Evolutionary conservation across 345 rosid species (phyloP).

Genomic region (Aurinia saxatilis): DNA sequence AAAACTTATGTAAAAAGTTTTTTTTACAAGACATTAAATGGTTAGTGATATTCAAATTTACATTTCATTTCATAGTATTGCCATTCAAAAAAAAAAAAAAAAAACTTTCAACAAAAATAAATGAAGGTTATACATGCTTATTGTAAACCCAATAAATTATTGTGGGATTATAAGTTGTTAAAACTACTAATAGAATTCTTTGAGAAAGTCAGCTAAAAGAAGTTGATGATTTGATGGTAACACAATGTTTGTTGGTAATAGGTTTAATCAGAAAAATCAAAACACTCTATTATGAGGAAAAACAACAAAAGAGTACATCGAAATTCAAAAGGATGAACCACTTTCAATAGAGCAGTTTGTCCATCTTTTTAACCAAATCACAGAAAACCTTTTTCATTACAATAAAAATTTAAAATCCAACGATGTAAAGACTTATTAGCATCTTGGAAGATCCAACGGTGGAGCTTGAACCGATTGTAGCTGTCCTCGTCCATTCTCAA

Average conservation of each 20-base stretch:
- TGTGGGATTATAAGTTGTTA: too few relatives aligned
- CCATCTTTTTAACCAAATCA: constrained; percentile 3
- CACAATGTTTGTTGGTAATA: not conserved
- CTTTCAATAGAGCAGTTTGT: constrained; percentile 17
- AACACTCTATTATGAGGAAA: constrained; percentile 14
- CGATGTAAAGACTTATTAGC: constrained; percentile 31
- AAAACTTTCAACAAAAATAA: too few relatives aligned
- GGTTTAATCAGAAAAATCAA: not conserved
- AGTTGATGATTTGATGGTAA: not conserved
- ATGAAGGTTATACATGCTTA: too few relatives aligned
- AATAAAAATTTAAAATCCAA: constrained; percentile 13
- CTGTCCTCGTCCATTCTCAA: constrained; percentile 65
- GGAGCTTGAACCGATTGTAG: constrained; percentile 79
- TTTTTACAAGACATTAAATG: too few relatives aligned
- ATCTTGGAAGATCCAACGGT: constrained; percentile 79
- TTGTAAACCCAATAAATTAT: too few relatives aligned
- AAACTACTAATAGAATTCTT: not conserved
- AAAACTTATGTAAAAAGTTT: too few relatives aligned
- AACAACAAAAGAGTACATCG: not conserved
- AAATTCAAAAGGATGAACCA: constrained; percentile 2
- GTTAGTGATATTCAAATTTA: too few relatives aligned
- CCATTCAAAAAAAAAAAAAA: too few relatives aligned
- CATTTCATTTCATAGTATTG: too few relatives aligned
- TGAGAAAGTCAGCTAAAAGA: not conserved
- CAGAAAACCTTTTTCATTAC: not conserved